phyloP scores from a whole-genome alignment of 2,329 filamentous ascomycete species.

The Alternaria burnsii region DNA sequence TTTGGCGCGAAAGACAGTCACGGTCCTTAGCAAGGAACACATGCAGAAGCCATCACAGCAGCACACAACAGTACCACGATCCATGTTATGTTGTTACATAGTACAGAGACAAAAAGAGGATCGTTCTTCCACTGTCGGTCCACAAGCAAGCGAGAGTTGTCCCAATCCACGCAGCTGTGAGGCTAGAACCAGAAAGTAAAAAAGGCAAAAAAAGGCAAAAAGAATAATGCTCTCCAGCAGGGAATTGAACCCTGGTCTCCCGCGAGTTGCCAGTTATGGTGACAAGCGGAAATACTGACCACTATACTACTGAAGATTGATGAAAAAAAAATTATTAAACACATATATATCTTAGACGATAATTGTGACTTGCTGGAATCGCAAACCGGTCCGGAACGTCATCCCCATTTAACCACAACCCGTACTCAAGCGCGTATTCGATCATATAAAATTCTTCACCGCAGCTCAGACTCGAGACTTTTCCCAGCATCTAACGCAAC shows the following conservation, averaged over 20 bases:
- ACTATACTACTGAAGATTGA: constrained; percentile 27
- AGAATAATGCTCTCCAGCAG: constrained; percentile 15
- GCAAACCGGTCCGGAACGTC: too few species aligned
- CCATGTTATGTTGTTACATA: not conserved
- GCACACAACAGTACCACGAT: not conserved
- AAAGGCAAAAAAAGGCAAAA: not conserved
- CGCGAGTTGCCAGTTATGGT: constrained; percentile 13
- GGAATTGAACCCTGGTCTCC: constrained; percentile 27
- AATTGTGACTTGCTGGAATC: too few species aligned
- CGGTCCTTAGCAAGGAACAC: not conserved
- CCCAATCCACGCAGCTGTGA: not conserved
- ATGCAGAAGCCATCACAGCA: not conserved
- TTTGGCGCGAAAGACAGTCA: not conserved
- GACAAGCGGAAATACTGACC: constrained; percentile 33
- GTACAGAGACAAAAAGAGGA: not conserved
- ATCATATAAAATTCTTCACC: too few species aligned
- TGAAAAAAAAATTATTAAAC: not conserved
- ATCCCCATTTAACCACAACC: too few species aligned
- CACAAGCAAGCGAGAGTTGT: not conserved
- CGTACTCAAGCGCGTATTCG: too few species aligned
- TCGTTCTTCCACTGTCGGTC: not conserved
- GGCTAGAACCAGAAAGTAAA: not conserved
- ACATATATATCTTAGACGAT: too few species aligned
- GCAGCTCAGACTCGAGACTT: too few species aligned
- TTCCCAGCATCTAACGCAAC: too few species aligned